These are phyloP conservation scores for Sonneratia caseolaris DNA, from an alignment of 345 rosid species.

Conservation along the genomic window DNA sequence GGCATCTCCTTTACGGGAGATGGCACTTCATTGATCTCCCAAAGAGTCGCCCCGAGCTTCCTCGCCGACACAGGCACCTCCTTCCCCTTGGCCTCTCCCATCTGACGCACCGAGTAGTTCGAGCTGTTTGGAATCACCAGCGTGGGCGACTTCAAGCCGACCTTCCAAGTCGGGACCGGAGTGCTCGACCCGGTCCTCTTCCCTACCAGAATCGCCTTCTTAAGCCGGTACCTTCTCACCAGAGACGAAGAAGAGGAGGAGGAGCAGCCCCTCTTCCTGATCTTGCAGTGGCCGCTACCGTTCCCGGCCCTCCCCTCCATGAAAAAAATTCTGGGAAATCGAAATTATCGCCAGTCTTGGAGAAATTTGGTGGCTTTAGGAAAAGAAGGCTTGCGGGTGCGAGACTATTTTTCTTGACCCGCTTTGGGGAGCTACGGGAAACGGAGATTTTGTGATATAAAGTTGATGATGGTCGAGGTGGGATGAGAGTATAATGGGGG, in stretches of 20 bases:
- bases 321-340: background rate
- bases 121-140: slow-evolving; percentile 6
- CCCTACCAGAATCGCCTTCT: slow-evolving; percentile 64
- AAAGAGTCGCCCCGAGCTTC: slow-evolving; percentile 58
- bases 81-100: slow-evolving; percentile 11
- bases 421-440: background rate
- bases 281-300: slow-evolving; percentile 39
- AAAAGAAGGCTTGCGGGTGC: background rate
- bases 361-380: slow-evolving; percentile 2
- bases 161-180: slow-evolving; percentile 59
- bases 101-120: background rate
- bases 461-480: background rate
- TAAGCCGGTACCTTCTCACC: slow-evolving; percentile 56
- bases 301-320: slow-evolving; percentile 27
- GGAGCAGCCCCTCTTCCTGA: slow-evolving; percentile 81
- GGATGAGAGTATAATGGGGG: background rate
- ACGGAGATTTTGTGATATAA: background rate
- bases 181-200: slow-evolving; percentile 57
- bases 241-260: slow-evolving; percentile 81
- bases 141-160: slow-evolving; percentile 29
- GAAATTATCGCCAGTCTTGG: background rate
- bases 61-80: slow-evolving; percentile 57
- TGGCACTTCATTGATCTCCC: slow-evolving; percentile 66
- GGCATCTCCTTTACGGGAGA: slow-evolving; percentile 20
- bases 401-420: background rate